Evolutionary conservation across 1,284 basidiomycete species (phyloP), one percentile per base, ranked within the genome.

Genomic region (Rhodotorula sp.): DNA sequence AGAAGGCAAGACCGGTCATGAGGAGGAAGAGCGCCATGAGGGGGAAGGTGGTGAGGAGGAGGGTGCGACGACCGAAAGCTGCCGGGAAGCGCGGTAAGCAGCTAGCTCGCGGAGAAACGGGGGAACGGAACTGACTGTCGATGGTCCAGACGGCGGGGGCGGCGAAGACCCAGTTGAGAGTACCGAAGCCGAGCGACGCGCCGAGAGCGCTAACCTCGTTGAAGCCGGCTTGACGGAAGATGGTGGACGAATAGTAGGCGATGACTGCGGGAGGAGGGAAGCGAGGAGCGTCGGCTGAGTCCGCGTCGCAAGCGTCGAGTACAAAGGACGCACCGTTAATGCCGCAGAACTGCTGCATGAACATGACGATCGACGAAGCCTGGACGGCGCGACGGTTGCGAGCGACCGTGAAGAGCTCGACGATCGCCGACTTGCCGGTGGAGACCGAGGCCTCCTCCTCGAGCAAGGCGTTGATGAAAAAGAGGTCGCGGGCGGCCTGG

Each of bases 311-410:
- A n/a, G 20, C 0, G 7, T 40, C 26, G 28, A 28, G 5, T 15
- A 22, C 7, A 4, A 47, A 30, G 24, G 24, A 54, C 44, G 52
- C 2, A 55, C 46, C 85, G 76, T 84, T 83, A 64, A 78, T 75
- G 28, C 76, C 75, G 57, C 76, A 77, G 59, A 75, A 70, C 52
- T 77, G 76, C 55, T 63, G 64, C 67, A 65, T 65, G 61, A 58
- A 54, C 89, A 90, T 90, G 78, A 90, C 87, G 65, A 88, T 83
- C 3, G 46, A 59, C 9, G 87, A 85, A 0, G 87, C 89, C 44
- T 88, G 80, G 0, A 88, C 84, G 0, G 89, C 91, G 59, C 91
- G 84, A 74, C 90, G 84, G 79, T 89, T 87, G 67, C 91, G 85
- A 18, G 87, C 87, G 34, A 91, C 71, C 4, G 59, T 30, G 53